Base-by-base conservation (phyloP, 495 filamentous ascomycete species). In the Trichoderma asperelloides region DNA sequence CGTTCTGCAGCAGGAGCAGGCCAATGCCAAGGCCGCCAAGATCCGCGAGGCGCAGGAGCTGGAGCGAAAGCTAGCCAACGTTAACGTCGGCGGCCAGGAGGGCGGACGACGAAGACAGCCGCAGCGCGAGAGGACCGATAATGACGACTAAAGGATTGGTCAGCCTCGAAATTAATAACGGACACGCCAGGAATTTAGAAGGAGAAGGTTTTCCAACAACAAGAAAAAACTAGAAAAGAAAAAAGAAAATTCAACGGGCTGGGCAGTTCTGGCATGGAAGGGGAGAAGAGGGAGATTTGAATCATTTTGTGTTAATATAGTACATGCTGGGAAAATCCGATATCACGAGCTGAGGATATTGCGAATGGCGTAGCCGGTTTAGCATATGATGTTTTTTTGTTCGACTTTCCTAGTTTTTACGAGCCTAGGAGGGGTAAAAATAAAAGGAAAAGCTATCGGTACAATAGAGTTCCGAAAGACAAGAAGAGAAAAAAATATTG, bases 1-100 rank as follows among this genome's bases (percentile, higher is more conserved):
- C 62, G 88, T 93, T 23, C 84, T 99, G 40, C 87, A 86, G 74
- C 79, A 81, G 69, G 92, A 94, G 76, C 89, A 93, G 79, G 85
- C 90, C 71, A 85, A 88, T 37, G 85, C 82, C 25, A 78, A 86
- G 40, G 70, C 73, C 15, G 80, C 86, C 76, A 84, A 84, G 73
- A 86, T 86, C 70, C 82, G 84, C 65, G 87, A 89, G 70, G 67
- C 77, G 65, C 82, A 83, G 63, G 83, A 86, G 65, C 68, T 81
- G n/a, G 86, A 87, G 71, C 76, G 82, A 55, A 87, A 87, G 72
- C 64, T 85, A 11, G 76, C 79, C 60, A 80, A 76, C 47, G 74
- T 75, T 2, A 75, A 74, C 16, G 74, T 81, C 65, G 74, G 78
- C 63, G 72, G 70, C 30, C 73, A 75, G 63, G 69, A 70, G 40